Base-by-base conservation (phyloP, 805 yeast species). In the Yarrowia sp. region DNA sequence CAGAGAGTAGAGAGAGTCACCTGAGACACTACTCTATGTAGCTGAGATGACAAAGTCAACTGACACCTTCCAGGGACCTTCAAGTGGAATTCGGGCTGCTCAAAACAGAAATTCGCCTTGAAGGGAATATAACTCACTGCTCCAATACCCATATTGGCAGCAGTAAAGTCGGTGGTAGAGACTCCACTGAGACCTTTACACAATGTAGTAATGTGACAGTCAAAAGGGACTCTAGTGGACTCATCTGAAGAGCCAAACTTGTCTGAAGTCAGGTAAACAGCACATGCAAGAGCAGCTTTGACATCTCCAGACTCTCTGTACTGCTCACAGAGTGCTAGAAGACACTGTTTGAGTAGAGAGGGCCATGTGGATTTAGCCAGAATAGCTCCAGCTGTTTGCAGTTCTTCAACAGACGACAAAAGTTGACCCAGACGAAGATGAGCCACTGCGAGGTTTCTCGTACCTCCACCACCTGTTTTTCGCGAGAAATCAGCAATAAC, bases 1-100 rank as follows among this genome's bases (percentile, higher is more conserved):
- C 36, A 64, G 14, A 69, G n/a, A 3, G 65, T 45, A 5, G 50
- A 38, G 3, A 65, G 42, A 11, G 32, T 63, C 31, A 35, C 62
- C 22, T 66, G 43, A 14, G 50, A 43, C 1, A 58, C 64, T 4
- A 43, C 64, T 14, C 51, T 17, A 31, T 55, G 61, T 7, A 58
- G 32, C 35, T 58, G 57, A 5, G 68, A 67, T 7, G 33, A 39
- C n/a, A 71, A 15, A 5, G 65, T 65, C 22, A 71, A 38, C 47
- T 71, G 73, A 17, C 60, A 67, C n/a, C 33, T 22, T 39, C 66
- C 45, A 8, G 66, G 67, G 4, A 68, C 39, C 7, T 71, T 71
- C 11, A 67, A 43, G 58, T 66, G 69, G 50, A 66, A 62, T 31
- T 68, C 67, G 5, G 58, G 36, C 14, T 63, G 28, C 35, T 67